These are phyloP conservation scores for Kwoniella bestiolae DNA, from an alignment of 768 basidiomycete genomes.

Conservation along the genomic window DNA sequence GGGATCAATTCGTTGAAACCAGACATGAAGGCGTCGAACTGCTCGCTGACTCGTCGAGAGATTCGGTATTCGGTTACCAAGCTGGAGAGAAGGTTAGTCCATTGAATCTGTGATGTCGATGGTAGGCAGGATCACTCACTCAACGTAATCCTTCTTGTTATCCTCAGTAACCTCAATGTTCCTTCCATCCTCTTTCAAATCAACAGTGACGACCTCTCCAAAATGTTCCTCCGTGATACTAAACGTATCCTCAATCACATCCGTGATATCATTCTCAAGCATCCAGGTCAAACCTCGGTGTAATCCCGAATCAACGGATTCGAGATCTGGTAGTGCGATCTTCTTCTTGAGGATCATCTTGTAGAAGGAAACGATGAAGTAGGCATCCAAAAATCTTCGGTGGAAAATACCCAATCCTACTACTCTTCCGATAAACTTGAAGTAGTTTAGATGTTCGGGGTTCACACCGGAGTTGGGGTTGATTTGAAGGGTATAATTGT, in stretches of 20 bases:
- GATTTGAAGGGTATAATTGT: slow-evolving; percentile 99
- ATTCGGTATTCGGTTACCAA: slow-evolving; percentile 95
- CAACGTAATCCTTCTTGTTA: slow-evolving; percentile 99
- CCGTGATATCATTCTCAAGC: slow-evolving; percentile 99
- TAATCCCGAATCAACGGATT: slow-evolving; percentile 94
- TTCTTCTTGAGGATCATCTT: slow-evolving; percentile 99
- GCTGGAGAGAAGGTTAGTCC: slow-evolving; percentile 44
- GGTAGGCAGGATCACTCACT: too few species aligned
- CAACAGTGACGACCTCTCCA: slow-evolving; percentile 96
- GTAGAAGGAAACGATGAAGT: slow-evolving; percentile 99
- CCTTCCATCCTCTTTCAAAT: slow-evolving; percentile 84
- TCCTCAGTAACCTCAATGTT: slow-evolving; percentile 89
- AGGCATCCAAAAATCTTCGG: slow-evolving; percentile 96
- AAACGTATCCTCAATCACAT: slow-evolving; percentile 96
- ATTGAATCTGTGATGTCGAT: too few species aligned
- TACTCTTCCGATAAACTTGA: slow-evolving; percentile 98
- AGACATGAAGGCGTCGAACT: slow-evolving; percentile 99
- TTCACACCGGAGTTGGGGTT: slow-evolving; percentile 98
- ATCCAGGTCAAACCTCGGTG: slow-evolving; percentile 98
- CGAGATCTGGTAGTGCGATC: slow-evolving; percentile 87
- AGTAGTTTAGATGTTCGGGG: slow-evolving; percentile 98
- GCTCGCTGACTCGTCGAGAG: slow-evolving; percentile 93
- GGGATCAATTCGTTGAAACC: slow-evolving; percentile 99
- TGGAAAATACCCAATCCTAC: slow-evolving; percentile 98
- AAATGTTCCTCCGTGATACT: slow-evolving; percentile 96